Percentiles rank a stretch among this genome's conserved stretches.
phyloP scores from a whole-genome alignment of 2,329 filamentous ascomycete species.

The Scorias spongiosa region DNA sequence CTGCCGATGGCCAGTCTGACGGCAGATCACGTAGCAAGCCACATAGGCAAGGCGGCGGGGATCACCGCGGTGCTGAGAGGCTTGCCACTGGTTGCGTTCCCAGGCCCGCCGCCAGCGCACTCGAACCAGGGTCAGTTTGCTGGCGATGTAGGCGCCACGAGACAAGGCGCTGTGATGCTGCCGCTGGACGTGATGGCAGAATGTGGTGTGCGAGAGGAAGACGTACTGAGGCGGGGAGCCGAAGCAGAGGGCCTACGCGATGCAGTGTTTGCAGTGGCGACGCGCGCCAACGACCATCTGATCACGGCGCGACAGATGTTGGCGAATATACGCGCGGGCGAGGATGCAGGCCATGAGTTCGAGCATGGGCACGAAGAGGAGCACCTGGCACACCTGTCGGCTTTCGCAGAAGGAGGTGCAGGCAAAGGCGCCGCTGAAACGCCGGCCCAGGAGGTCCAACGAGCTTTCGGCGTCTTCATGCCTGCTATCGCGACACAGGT shows the following conservation, averaged over 20 bases:
- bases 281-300: conserved; percentile 84
- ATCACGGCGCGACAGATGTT: conserved; percentile 91
- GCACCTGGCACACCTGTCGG: conserved; percentile 31
- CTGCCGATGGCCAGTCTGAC: conserved; percentile 69
- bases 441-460: conserved; percentile 40
- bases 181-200: conserved; percentile 85
- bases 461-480: conserved; percentile 65
- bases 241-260: conserved; percentile 70
- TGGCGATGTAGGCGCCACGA: conserved; percentile 25
- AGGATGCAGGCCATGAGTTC: conserved; percentile 69
- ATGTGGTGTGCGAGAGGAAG: conserved; percentile 67
- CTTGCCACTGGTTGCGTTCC: conserved; percentile 73
- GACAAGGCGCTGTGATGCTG: conserved; percentile 56
- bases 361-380: conserved; percentile 72
- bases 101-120: conserved; percentile 43
- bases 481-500: conserved; percentile 63
- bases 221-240: conserved; percentile 68
- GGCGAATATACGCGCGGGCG: conserved; percentile 56
- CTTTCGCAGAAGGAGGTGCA: conserved; percentile 8
- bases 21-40: conserved; percentile 82
- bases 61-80: conserved; percentile 79
- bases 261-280: conserved; percentile 83
- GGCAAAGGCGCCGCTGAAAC: conserved; percentile 12
- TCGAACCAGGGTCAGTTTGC: conserved; percentile 31
- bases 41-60: conserved; percentile 86